phyloP scores from a whole-genome alignment of 179 eudicot genomes.

The Beta macrorhiza region DNA sequence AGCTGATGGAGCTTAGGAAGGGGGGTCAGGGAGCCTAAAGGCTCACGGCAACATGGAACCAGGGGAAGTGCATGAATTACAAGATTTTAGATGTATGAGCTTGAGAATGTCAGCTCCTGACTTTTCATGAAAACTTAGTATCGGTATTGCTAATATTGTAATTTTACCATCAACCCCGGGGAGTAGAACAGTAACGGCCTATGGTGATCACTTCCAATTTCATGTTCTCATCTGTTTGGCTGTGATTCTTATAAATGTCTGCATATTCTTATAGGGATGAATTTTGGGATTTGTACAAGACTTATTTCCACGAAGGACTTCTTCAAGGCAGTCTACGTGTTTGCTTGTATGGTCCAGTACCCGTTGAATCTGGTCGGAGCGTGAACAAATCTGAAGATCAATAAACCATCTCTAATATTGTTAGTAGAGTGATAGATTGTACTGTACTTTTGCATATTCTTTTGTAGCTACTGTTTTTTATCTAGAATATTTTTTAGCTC shows the following conservation, averaged over 20 bases:
- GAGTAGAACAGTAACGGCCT: not conserved
- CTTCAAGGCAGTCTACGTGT: conserved; percentile 59
- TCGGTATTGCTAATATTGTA: not conserved
- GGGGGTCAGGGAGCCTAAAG: too few species aligned
- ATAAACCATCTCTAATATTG: not conserved
- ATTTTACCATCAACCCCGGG: not conserved
- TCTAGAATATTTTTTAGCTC: not conserved
- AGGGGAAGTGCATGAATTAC: too few species aligned
- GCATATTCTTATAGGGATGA: conserved; percentile 58
- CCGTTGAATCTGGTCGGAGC: conserved; percentile 23
- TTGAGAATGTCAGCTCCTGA: not conserved
- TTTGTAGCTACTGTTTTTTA: not conserved
- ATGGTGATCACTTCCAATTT: not conserved
- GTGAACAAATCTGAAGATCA: conserved; percentile 22
- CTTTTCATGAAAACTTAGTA: not conserved
- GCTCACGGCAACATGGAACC: too few species aligned
- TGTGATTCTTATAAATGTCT: not conserved
- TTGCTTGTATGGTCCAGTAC: conserved; percentile 62
- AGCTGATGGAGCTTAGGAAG: too few species aligned
- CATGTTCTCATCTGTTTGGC: not conserved
- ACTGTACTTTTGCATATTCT: not conserved
- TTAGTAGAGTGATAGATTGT: not conserved
- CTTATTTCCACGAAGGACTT: conserved; percentile 58
- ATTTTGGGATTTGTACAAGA: conserved; percentile 78
- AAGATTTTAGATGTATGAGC: not conserved